Evolutionary conservation across 2,329 filamentous ascomycete species (phyloP).

Genomic region (Paecilomyces dactylethromorphus): DNA sequence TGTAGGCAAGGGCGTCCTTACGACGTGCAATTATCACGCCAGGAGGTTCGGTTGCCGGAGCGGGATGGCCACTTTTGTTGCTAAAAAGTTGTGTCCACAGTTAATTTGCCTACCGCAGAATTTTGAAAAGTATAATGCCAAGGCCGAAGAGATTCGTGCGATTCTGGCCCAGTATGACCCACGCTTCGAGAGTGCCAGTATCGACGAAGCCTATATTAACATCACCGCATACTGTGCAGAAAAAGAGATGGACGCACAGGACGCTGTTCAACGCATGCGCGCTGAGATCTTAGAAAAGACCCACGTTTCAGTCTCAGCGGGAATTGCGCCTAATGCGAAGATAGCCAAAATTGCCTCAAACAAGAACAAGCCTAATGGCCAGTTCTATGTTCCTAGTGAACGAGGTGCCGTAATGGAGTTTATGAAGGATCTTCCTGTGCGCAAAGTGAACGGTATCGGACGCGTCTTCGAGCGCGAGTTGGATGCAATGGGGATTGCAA

Average conservation of each 20-base stretch:
- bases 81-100: constrained; percentile 85
- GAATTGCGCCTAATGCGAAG: constrained; percentile 88
- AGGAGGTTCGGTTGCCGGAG: constrained; percentile 84
- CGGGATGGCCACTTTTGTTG: constrained; percentile 94
- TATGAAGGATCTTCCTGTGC: constrained; percentile 73
- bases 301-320: constrained; percentile 83
- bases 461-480: constrained; percentile 89
- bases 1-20: constrained; percentile 68
- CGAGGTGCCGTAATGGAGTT: constrained; percentile 72
- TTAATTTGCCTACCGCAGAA: constrained; percentile 77
- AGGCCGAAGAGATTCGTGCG: constrained; percentile 78
- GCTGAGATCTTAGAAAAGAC: constrained; percentile 68
- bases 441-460: constrained; percentile 93
- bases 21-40: constrained; percentile 80
- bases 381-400: constrained; percentile 69
- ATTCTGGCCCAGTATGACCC: constrained; percentile 84
- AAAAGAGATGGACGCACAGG: constrained; percentile 61
- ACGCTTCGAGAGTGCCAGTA: constrained; percentile 85
- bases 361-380: constrained; percentile 92
- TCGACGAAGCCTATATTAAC: constrained; percentile 95
- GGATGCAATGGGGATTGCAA: constrained; percentile 77
- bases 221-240: constrained; percentile 77
- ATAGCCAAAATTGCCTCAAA: constrained; percentile 95
- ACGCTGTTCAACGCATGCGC: constrained; percentile 71
- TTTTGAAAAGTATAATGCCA: constrained; percentile 84